These are phyloP conservation scores for Mallotus repandus DNA, from an alignment of 441 rosid species.

Conservation along the genomic window DNA sequence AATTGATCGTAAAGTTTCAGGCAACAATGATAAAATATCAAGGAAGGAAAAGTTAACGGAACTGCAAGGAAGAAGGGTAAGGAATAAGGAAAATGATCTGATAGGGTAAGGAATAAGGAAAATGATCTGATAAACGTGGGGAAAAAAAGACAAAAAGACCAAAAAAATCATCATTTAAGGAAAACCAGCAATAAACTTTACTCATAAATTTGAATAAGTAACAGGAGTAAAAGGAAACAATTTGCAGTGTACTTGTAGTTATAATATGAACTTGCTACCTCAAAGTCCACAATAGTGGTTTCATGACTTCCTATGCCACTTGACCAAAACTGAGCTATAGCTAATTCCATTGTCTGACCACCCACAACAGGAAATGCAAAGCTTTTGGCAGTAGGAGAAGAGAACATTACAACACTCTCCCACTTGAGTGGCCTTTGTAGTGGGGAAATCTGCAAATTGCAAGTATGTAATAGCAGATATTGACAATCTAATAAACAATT, in stretches of 20 bases:
- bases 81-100: background rate
- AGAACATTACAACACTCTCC: constrained; percentile 71
- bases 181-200: background rate
- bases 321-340: constrained; percentile 97
- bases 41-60: background rate
- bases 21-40: background rate
- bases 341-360: constrained; percentile 96
- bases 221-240: background rate
- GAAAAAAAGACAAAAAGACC: background rate
- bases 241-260: background rate
- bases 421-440: constrained; percentile 91
- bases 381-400: constrained; percentile 84
- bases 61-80: background rate
- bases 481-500: constrained; percentile 17
- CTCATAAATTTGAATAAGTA: background rate
- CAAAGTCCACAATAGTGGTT: constrained; percentile 78
- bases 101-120: background rate
- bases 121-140: background rate
- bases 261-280: constrained; percentile 48
- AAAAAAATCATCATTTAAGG: background rate
- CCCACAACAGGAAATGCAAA: constrained; percentile 76
- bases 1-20: background rate
- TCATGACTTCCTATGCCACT: constrained; percentile 98
- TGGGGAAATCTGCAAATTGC: constrained; percentile 74
- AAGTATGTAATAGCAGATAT: constrained; percentile 36